phyloP scores from a whole-genome alignment of 2,329 filamentous ascomycete genomes.

The Calonectria pseudoreteaudii region DNA sequence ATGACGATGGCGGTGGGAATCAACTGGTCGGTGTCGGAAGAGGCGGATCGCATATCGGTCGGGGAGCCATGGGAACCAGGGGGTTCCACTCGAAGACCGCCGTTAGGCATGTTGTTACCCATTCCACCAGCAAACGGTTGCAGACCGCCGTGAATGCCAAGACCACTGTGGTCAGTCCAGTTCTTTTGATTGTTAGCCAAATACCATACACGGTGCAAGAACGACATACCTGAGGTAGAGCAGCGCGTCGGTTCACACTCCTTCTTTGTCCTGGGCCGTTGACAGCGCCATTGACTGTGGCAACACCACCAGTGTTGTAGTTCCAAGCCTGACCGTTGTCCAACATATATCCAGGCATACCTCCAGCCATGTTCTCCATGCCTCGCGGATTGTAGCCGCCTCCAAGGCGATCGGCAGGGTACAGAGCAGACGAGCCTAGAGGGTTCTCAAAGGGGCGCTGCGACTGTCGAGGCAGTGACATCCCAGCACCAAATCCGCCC shows the following conservation, averaged over 20 bases:
- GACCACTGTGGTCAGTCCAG: conserved; percentile 62
- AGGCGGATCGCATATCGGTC: conserved; percentile 55
- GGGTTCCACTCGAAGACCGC: conserved; percentile 58
- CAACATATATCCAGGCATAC: conserved; percentile 63
- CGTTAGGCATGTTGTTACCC: conserved; percentile 52
- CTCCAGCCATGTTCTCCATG: conserved; percentile 60
- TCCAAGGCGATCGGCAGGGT: conserved; percentile 76
- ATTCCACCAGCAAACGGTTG: conserved; percentile 51
- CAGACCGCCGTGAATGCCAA: conserved; percentile 56
- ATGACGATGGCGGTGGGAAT: conserved; percentile 99
- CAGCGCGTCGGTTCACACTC: conserved; percentile 66
- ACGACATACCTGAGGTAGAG: conserved; percentile 78
- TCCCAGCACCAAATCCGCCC: conserved; percentile 63
- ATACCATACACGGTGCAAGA: neutral
- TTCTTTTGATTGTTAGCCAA: conserved; percentile 53
- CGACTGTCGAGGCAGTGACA: conserved; percentile 60
- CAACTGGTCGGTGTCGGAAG: conserved; percentile 80
- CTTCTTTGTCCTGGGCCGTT: conserved; percentile 71
- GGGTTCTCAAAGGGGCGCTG: conserved; percentile 84
- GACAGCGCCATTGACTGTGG: conserved; percentile 71
- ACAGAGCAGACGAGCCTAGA: conserved; percentile 73
- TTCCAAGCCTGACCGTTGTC: conserved; percentile 87
- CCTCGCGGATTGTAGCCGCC: conserved; percentile 70
- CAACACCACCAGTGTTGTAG: conserved; percentile 75
- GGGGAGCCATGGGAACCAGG: conserved; percentile 55